Percentiles rank a stretch among this genome's conserved stretches.
phyloP scores from a whole-genome alignment of 352 stramenopile species.

The Globisporangium okanoganense region DNA sequence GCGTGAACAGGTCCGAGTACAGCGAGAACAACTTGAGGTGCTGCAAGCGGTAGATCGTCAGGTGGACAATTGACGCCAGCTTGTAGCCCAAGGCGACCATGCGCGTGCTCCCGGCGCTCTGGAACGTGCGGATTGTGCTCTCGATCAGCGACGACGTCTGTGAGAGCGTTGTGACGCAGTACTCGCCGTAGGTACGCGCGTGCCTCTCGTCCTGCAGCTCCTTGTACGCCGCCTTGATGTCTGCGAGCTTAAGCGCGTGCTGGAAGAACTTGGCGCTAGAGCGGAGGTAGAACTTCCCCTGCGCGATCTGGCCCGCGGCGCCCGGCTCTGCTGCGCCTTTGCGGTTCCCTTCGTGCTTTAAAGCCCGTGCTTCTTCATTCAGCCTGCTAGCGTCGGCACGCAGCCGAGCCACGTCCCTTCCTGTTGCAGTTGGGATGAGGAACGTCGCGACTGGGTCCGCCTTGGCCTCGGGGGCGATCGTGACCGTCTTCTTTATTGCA shows the following conservation, averaged over 20 bases:
- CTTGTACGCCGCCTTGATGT: slow-evolving; percentile 80
- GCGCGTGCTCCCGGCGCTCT: slow-evolving; percentile 50
- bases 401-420: slow-evolving; percentile 50
- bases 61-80: slow-evolving; percentile 67
- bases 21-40: slow-evolving; percentile 74
- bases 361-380: slow-evolving; percentile 58
- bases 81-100: slow-evolving; percentile 83
- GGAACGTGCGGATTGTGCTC: slow-evolving; percentile 66
- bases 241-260: slow-evolving; percentile 70
- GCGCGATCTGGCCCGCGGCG: slow-evolving; percentile 40
- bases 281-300: slow-evolving; percentile 71
- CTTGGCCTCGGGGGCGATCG: slow-evolving; percentile 15
- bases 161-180: slow-evolving; percentile 59
- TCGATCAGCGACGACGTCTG: slow-evolving; percentile 81
- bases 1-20: slow-evolving; percentile 79
- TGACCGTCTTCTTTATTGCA: slow-evolving; percentile 19
- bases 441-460: slow-evolving; percentile 28
- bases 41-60: slow-evolving; percentile 81
- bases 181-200: slow-evolving; percentile 57
- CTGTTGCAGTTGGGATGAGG: slow-evolving; percentile 34
- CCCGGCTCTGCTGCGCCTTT: slow-evolving; percentile 41
- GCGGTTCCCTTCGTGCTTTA: slow-evolving; percentile 83
- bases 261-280: slow-evolving; percentile 84
- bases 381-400: slow-evolving; percentile 43
- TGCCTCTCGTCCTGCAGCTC: slow-evolving; percentile 60